Percentiles rank a stretch among this genome's conserved stretches.
phyloP scores from a whole-genome alignment of 257 asterid species.

The Fraxinus cuspidata region DNA sequence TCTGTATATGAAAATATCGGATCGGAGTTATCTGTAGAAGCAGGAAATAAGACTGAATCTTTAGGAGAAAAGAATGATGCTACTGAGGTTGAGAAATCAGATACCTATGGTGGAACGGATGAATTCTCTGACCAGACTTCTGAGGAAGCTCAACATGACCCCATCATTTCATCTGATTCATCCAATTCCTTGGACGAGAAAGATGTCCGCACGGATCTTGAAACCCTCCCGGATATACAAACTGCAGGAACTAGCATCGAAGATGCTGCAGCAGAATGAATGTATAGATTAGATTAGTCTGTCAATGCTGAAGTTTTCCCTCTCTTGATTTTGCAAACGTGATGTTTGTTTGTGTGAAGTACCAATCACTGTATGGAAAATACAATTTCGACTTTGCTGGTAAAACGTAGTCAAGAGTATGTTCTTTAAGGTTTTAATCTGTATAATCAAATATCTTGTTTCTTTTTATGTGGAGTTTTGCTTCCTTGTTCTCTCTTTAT shows the following conservation, averaged over 20 bases:
- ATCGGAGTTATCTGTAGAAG: slow-evolving; percentile 26
- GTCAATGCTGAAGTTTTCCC: slow-evolving; percentile 16
- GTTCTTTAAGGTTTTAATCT: slow-evolving; percentile 14
- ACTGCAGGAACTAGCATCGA: slow-evolving; percentile 61
- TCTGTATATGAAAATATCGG: slow-evolving; percentile 29
- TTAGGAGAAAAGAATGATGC: slow-evolving; percentile 29
- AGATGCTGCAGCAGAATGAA: slow-evolving; percentile 74
- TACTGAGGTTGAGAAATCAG: slow-evolving; percentile 38
- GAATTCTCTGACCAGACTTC: slow-evolving; percentile 46
- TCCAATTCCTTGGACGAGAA: slow-evolving; percentile 56
- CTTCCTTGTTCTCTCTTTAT: background rate
- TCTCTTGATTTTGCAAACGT: slow-evolving; percentile 24
- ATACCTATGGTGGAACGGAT: slow-evolving; percentile 37
- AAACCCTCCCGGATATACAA: slow-evolving; percentile 68
- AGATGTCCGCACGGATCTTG: slow-evolving; percentile 56
- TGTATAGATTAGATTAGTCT: slow-evolving; percentile 21
- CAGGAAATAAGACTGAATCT: slow-evolving; percentile 34
- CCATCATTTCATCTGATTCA: slow-evolving; percentile 60
- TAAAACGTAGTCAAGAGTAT: slow-evolving; percentile 34
- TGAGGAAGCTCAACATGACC: slow-evolving; percentile 54
- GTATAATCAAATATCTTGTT: slow-evolving; percentile 30
- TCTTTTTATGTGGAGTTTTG: slow-evolving; percentile 13
- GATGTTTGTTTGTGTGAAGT: slow-evolving; percentile 25
- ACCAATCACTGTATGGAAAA: slow-evolving; percentile 26
- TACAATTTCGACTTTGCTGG: slow-evolving; percentile 33